Evolutionary conservation across 2,329 filamentous ascomycete species (phyloP), one percentile per base, ranked within the genome.

Genomic region (Huntiella bhutanensis): DNA sequence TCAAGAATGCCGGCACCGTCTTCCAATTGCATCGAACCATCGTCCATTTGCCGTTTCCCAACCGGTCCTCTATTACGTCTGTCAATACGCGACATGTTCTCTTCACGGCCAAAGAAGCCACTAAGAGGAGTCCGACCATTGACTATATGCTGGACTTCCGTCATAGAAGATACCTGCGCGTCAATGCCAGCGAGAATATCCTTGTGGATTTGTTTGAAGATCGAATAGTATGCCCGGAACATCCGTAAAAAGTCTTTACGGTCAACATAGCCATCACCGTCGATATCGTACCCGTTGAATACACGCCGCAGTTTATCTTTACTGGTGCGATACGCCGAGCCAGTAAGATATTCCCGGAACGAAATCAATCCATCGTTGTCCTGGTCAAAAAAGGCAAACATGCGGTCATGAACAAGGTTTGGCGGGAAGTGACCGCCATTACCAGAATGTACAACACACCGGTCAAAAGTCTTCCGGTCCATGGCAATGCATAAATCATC

Each of bases 381-480:
- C 32, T 79, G 82, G 61, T 98, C 91, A 60, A 95, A 98, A 60
- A 95, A 95, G 43, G 82, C 76, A 62, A 96, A 98, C 73, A 95
- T 91, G 53, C 91, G 81, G 59, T 98, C 88, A 57, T 93, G 91
- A 49, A 98, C 83, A 11, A 94, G 73, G 58, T 92, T 95, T 1
- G 88, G 84, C 1, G 80, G 72, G 8, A 81, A 76, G 47, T 85
- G 79, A 32, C 80, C 74, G 49, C 77, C 74, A n/a, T 80, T 81
- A 11, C 81, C 82, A n/a, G 82, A 82, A 3, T 85, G 84, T 5
- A 92, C 79, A 50, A 96, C 77, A 54, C 86, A 93, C 41, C 82
- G 77, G 58, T 95, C 85, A 62, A 98, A 98, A 0, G 85, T 93
- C 60, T 81, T 82, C 51, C 86, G 77, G 58, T 96, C 87, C 67